phyloP scores from a whole-genome alignment of 129 eudicot genomes.

The Arctium lappa region DNA sequence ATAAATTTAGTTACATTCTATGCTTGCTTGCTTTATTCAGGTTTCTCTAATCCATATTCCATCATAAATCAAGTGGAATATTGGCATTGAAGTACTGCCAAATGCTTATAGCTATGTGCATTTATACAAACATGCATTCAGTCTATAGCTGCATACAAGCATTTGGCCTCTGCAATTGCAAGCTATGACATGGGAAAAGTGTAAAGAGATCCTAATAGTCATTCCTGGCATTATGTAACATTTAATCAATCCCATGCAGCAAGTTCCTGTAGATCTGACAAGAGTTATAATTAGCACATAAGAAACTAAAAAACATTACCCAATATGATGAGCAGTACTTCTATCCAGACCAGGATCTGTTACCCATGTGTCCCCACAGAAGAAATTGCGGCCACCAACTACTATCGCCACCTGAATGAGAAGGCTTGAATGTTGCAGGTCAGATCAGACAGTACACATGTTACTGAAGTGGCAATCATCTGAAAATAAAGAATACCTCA shows the following conservation, averaged over 20 bases:
- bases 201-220: not conserved
- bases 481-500: slow-evolving; percentile 48
- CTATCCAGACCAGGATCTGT: slow-evolving; percentile 68
- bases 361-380: slow-evolving; percentile 83
- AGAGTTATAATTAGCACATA: not conserved
- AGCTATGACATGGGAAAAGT: not conserved
- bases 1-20: no score
- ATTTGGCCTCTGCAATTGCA: not conserved
- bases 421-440: slow-evolving; percentile 7
- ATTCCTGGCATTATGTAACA: not conserved
- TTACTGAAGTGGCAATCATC: not conserved
- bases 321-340: slow-evolving; percentile 81
- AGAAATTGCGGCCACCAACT: slow-evolving; percentile 92
- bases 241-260: not conserved
- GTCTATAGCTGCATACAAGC: not conserved
- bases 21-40: no score
- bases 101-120: no score
- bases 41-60: no score
- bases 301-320: slow-evolving; percentile 31
- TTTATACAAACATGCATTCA: not conserved
- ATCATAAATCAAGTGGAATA: no score
- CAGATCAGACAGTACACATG: not conserved
- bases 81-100: no score
- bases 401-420: slow-evolving; percentile 69
- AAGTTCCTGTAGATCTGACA: not conserved